These are phyloP conservation scores for Xylariaceae sp. DNA, from an alignment of 2,329 filamentous ascomycete species.

Conservation along the genomic window DNA sequence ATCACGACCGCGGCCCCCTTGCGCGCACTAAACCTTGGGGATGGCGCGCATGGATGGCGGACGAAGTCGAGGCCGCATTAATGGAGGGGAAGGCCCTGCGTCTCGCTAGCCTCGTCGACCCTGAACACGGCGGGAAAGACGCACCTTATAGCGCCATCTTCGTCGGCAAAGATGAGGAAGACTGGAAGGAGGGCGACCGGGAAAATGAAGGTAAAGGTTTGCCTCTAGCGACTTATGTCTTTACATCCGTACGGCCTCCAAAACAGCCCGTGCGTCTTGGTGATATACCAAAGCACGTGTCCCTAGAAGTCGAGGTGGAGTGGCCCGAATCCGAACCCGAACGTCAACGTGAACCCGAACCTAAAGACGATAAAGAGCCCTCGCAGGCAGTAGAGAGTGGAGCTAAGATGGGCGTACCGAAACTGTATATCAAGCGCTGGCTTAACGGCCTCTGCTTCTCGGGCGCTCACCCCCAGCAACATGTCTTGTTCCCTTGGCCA, in stretches of 20 bases:
- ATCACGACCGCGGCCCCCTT: slow-evolving; percentile 9
- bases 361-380: neutral
- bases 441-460: slow-evolving; percentile 41
- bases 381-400: neutral
- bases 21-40: slow-evolving; percentile 21
- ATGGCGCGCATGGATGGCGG: slow-evolving; percentile 38
- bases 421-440: slow-evolving; percentile 40
- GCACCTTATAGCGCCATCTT: slow-evolving; percentile 36
- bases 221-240: slow-evolving; percentile 33
- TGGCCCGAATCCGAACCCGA: slow-evolving; percentile 24
- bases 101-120: slow-evolving; percentile 34
- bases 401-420: slow-evolving; percentile 19
- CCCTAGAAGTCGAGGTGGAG: slow-evolving; percentile 38
- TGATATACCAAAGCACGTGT: slow-evolving; percentile 37
- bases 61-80: slow-evolving; percentile 35
- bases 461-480: slow-evolving; percentile 17
- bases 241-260: slow-evolving; percentile 31
- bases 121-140: slow-evolving; percentile 5
- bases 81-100: slow-evolving; percentile 37
- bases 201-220: slow-evolving; percentile 1
- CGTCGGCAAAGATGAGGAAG: slow-evolving; percentile 31
- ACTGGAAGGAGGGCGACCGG: slow-evolving; percentile 29
- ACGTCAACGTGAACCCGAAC: neutral
- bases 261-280: slow-evolving; percentile 11
- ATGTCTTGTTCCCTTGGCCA: slow-evolving; percentile 41